phyloP scores from a whole-genome alignment of 352 stramenopile genomes.

The Pythium coloratum region DNA sequence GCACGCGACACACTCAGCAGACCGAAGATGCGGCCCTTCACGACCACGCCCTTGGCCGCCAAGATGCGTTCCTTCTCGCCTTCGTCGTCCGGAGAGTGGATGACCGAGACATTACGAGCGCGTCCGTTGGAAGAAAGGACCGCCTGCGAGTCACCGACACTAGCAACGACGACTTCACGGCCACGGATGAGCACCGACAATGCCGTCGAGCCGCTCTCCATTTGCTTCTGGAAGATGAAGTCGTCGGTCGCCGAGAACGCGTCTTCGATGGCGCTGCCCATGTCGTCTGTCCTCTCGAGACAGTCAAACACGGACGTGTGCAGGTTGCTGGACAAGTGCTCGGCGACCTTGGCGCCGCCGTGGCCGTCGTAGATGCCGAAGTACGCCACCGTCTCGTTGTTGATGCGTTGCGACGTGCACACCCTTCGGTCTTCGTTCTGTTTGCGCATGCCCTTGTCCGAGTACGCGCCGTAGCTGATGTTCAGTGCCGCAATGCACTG shows the following conservation, averaged over 20 bases:
- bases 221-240: conserved; percentile 64
- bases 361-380: conserved; percentile 88
- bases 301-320: conserved; percentile 59
- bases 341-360: conserved; percentile 63
- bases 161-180: conserved; percentile 53
- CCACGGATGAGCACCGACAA: conserved; percentile 63
- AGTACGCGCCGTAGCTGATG: conserved; percentile 71
- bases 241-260: conserved; percentile 69
- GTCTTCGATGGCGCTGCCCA: conserved; percentile 28
- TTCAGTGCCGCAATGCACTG: conserved; percentile 55
- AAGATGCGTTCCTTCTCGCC: conserved; percentile 82
- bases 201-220: conserved; percentile 75
- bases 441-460: conserved; percentile 72
- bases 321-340: conserved; percentile 63
- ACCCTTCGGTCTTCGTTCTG: conserved; percentile 75
- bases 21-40: conserved; percentile 85
- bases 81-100: conserved; percentile 66
- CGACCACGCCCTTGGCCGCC: conserved; percentile 75
- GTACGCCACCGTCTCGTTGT: conserved; percentile 68
- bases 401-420: conserved; percentile 44
- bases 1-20: conserved; percentile 78
- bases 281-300: conserved; percentile 37
- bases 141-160: conserved; percentile 79
- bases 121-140: conserved; percentile 64
- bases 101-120: conserved; percentile 57